Conservation (phyloP, 2,329 filamentous ascomycete species). For the Capronia epimyces region DNA sequence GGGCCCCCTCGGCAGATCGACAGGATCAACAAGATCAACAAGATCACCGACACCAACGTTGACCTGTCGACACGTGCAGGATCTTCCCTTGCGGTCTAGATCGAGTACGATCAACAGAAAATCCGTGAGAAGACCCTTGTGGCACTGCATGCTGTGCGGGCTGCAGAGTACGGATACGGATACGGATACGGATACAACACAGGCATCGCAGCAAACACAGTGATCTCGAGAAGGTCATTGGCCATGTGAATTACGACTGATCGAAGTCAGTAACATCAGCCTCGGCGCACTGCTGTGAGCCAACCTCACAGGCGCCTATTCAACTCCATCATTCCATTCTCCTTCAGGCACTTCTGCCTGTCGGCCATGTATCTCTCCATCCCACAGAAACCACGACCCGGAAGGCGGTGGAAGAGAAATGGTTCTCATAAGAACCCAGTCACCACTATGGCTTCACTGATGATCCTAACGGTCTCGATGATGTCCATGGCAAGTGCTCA, state of each 20-base stretch:
- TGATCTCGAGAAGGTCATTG: neutral
- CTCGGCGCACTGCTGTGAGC: neutral
- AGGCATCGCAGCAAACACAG: neutral
- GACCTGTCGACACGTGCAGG: constrained; percentile 22
- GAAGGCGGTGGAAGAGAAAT: constrained; percentile 4
- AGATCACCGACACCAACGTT: too few relatives aligned
- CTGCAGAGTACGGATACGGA: neutral
- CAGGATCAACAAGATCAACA: constrained; percentile 27
- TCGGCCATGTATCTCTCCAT: constrained; percentile 2
- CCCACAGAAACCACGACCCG: constrained; percentile 30
- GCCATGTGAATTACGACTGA: neutral
- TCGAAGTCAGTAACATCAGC: neutral
- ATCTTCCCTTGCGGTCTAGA: constrained; percentile 4
- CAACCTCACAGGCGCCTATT: neutral
- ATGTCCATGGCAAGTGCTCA: constrained; percentile 7
- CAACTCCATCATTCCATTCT: neutral
- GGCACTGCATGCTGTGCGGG: neutral
- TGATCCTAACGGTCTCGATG: constrained; percentile 18
- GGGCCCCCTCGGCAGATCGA: constrained; percentile 17
- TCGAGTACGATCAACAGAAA: constrained; percentile 16
- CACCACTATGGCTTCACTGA: constrained; percentile 15
- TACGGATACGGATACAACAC: too few relatives aligned
- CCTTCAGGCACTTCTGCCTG: neutral
- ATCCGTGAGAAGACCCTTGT: constrained; percentile 1
- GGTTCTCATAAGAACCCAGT: neutral